Evolutionary conservation across 2,329 filamentous ascomycete genomes (phyloP), one percentile per base, ranked within the genome.

Genomic region (Cryphonectria nitschkei): DNA sequence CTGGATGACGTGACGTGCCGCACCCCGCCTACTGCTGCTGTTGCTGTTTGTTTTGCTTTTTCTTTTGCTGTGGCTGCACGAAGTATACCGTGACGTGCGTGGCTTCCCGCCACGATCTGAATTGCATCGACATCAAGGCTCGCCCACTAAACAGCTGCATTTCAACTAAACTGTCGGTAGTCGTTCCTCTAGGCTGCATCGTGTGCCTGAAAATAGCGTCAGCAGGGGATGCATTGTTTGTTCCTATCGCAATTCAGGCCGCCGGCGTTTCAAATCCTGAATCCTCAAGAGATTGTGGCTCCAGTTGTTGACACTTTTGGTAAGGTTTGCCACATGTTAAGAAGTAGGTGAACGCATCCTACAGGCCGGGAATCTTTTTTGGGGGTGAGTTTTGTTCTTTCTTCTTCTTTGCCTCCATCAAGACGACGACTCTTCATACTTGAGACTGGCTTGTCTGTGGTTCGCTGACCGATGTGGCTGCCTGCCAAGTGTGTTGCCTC

Each of bases 171-270:
- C 58, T 61, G 32, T 13, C 58, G 58, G 58, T 61, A 61, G 32
- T 39, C 58, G 34, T 61, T 8, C 34, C 34, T 26, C 7, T 5
- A 26, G 34, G 58, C 32, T 61, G 34, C 19, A 39, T 39, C 34
- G 34, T 34, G 58, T 61, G 58, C 58, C 34, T 61, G 58, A 16
- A 39, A n/a, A 61, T 39, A 26, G 58, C 34, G 34, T 61, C 58
- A 61, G 32, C 58, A 61, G 32, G 32, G 32, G 32, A 34, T 32
- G 7, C 32, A 32, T 39, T 39, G 19, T 39, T 61, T 39, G 14
- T 39, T 34, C 13, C 9, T 32, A 32, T 32, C 54, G 14, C 5
- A 2, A 14, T 39, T 32, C 26, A 29, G 19, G 14, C 54, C 54
- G 14, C 54, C 14, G 54, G 54, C 16, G 54, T 58, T 58, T 58